Percentiles rank a stretch among this genome's conserved stretches.
These are phyloP conservation scores for Tephrocybe sp. DNA, from an alignment of 768 basidiomycete species.

Conservation along the genomic window DNA sequence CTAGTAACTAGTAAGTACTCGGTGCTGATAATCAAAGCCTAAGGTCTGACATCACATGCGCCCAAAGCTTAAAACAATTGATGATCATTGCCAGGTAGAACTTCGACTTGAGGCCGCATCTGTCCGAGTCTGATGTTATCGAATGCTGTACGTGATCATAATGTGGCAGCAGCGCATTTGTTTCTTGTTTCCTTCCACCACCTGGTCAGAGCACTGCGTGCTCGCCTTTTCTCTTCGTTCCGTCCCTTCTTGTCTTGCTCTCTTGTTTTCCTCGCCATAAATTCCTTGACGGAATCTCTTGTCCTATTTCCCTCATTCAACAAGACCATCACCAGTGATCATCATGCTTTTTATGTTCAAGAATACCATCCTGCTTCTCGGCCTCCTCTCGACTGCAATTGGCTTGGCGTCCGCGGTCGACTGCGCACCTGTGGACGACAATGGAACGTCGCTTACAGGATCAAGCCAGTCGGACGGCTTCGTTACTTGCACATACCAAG, in stretches of 20 bases:
- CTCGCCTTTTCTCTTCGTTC: not conserved
- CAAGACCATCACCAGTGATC: too few relatives aligned
- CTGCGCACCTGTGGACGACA: conserved; percentile 13
- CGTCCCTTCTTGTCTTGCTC: not conserved
- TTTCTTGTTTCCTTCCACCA: not conserved
- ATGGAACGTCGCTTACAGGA: conserved; percentile 10
- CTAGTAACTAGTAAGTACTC: too few relatives aligned
- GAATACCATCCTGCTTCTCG: not conserved
- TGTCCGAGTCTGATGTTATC: not conserved
- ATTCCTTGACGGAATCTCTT: conserved; percentile 10
- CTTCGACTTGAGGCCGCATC: too few relatives aligned
- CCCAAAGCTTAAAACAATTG: too few relatives aligned
- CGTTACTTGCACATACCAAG: conserved; percentile 16
- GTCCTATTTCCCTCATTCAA: not conserved
- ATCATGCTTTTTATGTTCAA: not conserved
- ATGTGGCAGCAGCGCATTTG: not conserved
- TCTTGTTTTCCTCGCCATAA: conserved; percentile 3
- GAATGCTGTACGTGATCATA: not conserved
- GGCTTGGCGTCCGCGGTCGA: conserved; percentile 4
- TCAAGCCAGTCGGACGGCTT: conserved; percentile 9
- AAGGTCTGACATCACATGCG: too few relatives aligned
- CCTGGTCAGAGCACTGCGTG: conserved; percentile 9
- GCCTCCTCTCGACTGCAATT: not conserved
- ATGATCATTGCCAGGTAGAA: too few relatives aligned
- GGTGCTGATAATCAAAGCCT: too few relatives aligned